A percentile compares a stretch with the other conserved stretches of the same genome.
These are phyloP conservation scores for Paramicrosporidium saccamoebae DNA, from an alignment of 371 early-diverging fungal genomes.

Conservation along the genomic window DNA sequence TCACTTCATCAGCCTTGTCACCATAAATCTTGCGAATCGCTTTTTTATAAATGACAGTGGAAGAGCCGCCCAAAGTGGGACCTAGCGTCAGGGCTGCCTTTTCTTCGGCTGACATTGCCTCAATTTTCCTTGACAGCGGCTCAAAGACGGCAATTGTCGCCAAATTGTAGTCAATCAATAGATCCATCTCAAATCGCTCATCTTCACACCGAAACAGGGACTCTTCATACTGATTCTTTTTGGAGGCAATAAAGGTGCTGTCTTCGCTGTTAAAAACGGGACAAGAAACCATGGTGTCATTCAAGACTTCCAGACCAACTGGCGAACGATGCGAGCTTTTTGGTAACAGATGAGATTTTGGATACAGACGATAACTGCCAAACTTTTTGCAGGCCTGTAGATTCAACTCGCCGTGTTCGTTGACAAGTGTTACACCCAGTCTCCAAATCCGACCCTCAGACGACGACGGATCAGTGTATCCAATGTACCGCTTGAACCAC, in stretches of 20 bases:
- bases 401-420: too few species aligned
- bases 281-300: slow-evolving; percentile 75
- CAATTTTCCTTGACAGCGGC: slow-evolving; percentile 36
- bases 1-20: slow-evolving; percentile 51
- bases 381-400: too few species aligned
- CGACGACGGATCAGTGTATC: slow-evolving; percentile 36
- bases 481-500: slow-evolving; percentile 82
- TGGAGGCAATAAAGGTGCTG: slow-evolving; percentile 59
- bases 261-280: slow-evolving; percentile 87
- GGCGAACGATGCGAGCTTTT: slow-evolving; percentile 1
- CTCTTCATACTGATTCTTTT: slow-evolving; percentile 83
- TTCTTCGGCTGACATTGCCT: slow-evolving; percentile 45
- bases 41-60: slow-evolving; percentile 48
- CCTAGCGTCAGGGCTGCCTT: slow-evolving; percentile 24
- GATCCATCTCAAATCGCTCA: slow-evolving; percentile 90
- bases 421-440: not conserved
- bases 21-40: slow-evolving; percentile 81
- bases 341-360: slow-evolving; percentile 1
- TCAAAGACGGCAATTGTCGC: slow-evolving; percentile 65
- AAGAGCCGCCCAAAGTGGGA: slow-evolving; percentile 36
- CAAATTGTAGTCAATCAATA: slow-evolving; percentile 75
- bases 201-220: slow-evolving; percentile 84
- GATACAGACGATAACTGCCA: not conserved
- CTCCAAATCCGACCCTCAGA: too few species aligned
- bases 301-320: slow-evolving; percentile 75